Evolutionary conservation across 495 filamentous ascomycete species (phyloP), one percentile per base, ranked within the genome.

Genomic region (Neurospora sp.): DNA sequence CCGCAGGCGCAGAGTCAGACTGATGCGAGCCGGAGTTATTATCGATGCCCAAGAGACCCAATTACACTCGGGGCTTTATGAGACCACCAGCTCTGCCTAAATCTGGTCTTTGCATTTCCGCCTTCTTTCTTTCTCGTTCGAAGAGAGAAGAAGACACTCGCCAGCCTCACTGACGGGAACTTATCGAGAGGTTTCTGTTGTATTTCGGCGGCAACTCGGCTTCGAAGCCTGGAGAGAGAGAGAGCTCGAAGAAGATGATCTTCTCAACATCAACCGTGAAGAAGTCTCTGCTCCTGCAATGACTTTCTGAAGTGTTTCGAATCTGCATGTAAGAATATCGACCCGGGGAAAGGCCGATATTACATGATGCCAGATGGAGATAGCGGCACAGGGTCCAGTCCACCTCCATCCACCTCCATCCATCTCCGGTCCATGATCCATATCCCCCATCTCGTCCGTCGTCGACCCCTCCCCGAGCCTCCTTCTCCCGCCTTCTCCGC

Each of bases 381-480:
- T 9, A 35, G 4, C 53, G 53, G 27, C 6, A 27, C 53, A 65
- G 53, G 53, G 53, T 65, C 27, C 14, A 27, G 14, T 35, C 53
- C 14, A 44, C 16, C 1, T 18, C 41, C 41, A 18, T n/a, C 41
- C 6, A 65, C 7, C 53, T 65, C 53, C 53, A 37, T 65, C 53
- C 27, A 35, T 65, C 53, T 65, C 53, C 53, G 53, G 27, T 8
- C 53, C 48, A 59, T 59, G 11, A 59, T 59, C 48, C 48, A 59
- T 48, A 20, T 75, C 70, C 61, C 6, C 2, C 14, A 53, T 68
- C 41, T 71, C 71, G 27, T 76, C 72, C 74, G 74, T 72, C 44
- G 27, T 72, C 61, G 74, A 74, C 37, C 70, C 70, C 71, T 78
- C 74, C 70, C 74, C 68, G 65, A 78, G 71, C 61, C 74, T 82